Conservation (phyloP, 768 basidiomycete genomes). For the Holtermannia corniformis region DNA sequence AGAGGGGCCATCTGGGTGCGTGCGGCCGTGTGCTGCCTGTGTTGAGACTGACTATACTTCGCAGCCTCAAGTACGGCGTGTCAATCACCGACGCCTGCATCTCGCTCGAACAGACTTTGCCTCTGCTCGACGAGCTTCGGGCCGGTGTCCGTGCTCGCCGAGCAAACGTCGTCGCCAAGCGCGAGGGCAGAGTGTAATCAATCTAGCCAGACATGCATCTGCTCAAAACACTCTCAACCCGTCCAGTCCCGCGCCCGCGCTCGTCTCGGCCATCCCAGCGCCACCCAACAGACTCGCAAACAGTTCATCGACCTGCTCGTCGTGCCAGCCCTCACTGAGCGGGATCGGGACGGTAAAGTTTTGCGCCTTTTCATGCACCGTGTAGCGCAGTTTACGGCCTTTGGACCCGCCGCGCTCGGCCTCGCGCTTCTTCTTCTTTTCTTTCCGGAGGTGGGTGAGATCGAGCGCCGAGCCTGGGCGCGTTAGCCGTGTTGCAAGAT, state of each 20-base stretch:
- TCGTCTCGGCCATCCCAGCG: conserved; percentile 10
- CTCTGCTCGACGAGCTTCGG: conserved; percentile 71
- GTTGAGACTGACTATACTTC: background rate
- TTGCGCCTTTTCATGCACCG: conserved; percentile 90
- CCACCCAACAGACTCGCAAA: conserved; percentile 75
- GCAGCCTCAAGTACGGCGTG: conserved; percentile 37
- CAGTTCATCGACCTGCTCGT: conserved; percentile 90
- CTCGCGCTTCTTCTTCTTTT: conserved; percentile 54
- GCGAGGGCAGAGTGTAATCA: conserved; percentile 13
- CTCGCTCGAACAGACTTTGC: conserved; percentile 48
- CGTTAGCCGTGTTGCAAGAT: too few species aligned
- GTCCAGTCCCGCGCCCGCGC: background rate
- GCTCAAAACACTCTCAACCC: background rate
- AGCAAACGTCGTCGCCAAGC: conserved; percentile 27
- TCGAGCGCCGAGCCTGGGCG: conserved; percentile 13
- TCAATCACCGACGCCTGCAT: conserved; percentile 41
- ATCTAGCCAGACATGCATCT: background rate
- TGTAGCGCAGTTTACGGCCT: conserved; percentile 84
- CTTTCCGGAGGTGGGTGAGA: conserved; percentile 26
- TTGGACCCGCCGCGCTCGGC: conserved; percentile 96
- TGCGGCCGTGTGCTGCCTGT: background rate
- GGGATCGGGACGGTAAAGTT: conserved; percentile 90
- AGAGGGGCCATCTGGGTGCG: conserved; percentile 48
- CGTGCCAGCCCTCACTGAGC: conserved; percentile 67
- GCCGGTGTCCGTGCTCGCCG: conserved; percentile 71